Evolutionary conservation across 192 early-diverging fungal species (phyloP).

Genomic region (Paraglomus occultum): DNA sequence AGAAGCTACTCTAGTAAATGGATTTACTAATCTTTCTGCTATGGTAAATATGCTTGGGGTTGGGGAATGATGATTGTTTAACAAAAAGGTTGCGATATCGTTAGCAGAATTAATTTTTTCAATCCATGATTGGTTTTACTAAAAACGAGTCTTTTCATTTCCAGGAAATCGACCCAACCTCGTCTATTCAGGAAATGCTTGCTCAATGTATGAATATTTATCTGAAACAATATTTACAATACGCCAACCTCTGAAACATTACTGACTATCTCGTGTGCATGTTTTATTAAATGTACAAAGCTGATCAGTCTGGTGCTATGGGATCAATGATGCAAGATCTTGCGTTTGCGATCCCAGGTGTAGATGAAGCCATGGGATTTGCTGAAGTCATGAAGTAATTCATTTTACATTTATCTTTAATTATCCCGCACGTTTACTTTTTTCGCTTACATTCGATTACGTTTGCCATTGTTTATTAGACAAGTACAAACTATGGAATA

Average conservation of each 20-base stretch:
- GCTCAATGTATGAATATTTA: conserved; percentile 65
- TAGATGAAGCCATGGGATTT: conserved; percentile 99
- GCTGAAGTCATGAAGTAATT: conserved; percentile 99
- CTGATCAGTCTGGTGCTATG: conserved; percentile 56
- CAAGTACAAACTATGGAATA: conserved; percentile 99
- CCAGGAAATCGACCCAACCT: conserved; percentile 98
- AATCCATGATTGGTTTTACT: background rate
- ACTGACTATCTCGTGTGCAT: background rate
- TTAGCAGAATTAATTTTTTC: conserved; percentile 17
- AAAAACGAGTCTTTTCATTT: background rate
- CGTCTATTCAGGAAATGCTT: conserved; percentile 98
- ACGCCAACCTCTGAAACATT: conserved; percentile 14
- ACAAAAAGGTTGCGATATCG: background rate
- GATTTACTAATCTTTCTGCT: conserved; percentile 93
- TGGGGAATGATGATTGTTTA: background rate
- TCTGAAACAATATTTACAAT: conserved; percentile 13
- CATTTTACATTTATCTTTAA: background rate
- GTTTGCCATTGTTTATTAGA: conserved; percentile 34
- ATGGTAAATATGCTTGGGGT: conserved; percentile 61
- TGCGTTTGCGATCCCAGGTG: conserved; percentile 98
- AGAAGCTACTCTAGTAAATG: conserved; percentile 90
- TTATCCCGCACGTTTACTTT: background rate
- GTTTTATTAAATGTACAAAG: background rate
- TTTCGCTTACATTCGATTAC: background rate
- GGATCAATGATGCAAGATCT: conserved; percentile 94